Evolutionary conservation across 106 monocot species (phyloP).

Genomic region (Vanilla planifolia): DNA sequence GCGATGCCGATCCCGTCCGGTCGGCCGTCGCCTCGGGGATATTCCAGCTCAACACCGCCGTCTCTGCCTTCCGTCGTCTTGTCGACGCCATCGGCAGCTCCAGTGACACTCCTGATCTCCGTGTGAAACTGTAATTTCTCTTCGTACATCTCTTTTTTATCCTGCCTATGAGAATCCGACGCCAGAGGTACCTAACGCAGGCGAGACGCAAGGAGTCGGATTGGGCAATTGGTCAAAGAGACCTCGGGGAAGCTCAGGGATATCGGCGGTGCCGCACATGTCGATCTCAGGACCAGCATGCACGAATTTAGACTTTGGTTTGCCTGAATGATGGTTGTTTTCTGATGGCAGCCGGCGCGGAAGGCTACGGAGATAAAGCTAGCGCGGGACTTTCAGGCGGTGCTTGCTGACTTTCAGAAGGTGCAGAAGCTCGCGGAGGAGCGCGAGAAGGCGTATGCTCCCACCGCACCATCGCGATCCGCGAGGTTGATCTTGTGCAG

Average conservation of each 20-base stretch:
- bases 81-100: conserved; percentile 15
- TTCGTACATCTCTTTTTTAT: neutral
- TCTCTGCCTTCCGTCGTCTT: conserved; percentile 12
- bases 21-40: conserved; percentile 1
- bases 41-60: conserved; percentile 17
- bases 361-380: conserved; percentile 4
- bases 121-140: neutral
- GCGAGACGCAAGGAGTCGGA: conserved; percentile 6
- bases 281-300: too few relatives aligned
- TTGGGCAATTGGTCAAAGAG: conserved; percentile 12
- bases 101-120: conserved; percentile 9
- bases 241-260: conserved; percentile 8
- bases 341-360: conserved; percentile 3
- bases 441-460: conserved; percentile 3
- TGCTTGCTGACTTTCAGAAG: conserved; percentile 13
- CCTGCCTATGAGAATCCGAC: neutral
- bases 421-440: conserved; percentile 9
- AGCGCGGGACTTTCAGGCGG: conserved; percentile 12
- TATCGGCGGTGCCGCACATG: neutral
- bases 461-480: neutral
- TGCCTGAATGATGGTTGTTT: neutral
- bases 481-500: too few relatives aligned
- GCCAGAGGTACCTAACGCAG: neutral
- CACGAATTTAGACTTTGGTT: neutral
- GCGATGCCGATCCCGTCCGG: neutral